Evolutionary conservation across 2,329 filamentous ascomycete species (phyloP), one percentile per base, ranked within the genome.

Genomic region (Huntiella savannae): DNA sequence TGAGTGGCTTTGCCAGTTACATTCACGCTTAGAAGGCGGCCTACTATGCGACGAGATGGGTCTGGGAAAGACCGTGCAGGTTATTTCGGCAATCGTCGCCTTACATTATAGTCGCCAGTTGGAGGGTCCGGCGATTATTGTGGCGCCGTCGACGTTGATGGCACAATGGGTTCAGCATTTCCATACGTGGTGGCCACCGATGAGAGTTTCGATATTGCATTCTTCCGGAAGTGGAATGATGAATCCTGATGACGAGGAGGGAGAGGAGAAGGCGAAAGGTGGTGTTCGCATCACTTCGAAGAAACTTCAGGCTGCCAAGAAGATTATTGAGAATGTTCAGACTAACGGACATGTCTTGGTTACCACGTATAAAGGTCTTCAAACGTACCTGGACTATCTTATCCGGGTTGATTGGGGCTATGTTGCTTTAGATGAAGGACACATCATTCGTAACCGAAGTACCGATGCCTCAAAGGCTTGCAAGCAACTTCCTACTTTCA

Each of bases 41-140:
- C 96, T 98, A 46, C 73, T 98, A 35, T 91, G 88, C 4, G 91
- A 98, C 57, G 91, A 98, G 61, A 98, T 98, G 91, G 91, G 92
- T 1, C 65, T 98, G n/a, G 91, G 91, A 3, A 98, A 98, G 63
- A 17, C 46, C 51, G 71, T 77, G 1, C 73, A 76, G 54, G 56
- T 74, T 22, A 76, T 77, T 43, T 78, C 85, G 0, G 93, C 93
- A 55, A 68, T 98, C 42, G 87, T 91, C 2, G 84, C 85, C 2
- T 65, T 98, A 6, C 91, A 98, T 58, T 87, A 95, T 61, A 96
- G 86, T 62, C 82, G 80, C 54, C 82, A 78, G 55, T 71, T 96
- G 16, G 74, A 72, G 16, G 84, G 84, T 50, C 91, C 91, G 0
- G 77, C 92, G 38, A 84, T 98, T 50, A 74, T 98, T 5, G 86